Evolutionary conservation across 2,329 filamentous ascomycete species (phyloP).

Genomic region (Stromatinia cepivora): DNA sequence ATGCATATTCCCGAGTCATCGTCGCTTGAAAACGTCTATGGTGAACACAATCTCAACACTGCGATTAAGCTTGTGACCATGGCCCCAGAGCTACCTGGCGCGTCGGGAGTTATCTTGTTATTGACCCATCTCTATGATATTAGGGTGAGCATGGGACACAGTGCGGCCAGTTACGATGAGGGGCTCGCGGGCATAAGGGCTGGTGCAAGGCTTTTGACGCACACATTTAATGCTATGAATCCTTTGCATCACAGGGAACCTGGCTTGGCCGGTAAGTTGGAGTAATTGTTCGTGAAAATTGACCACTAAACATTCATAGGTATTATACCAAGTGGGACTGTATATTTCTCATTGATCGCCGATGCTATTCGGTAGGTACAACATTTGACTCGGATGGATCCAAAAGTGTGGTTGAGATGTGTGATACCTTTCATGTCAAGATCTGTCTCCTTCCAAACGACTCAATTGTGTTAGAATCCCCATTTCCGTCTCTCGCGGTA

Average conservation of each 20-base stretch:
- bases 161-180: slow-evolving; percentile 48
- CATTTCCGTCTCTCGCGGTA: background rate
- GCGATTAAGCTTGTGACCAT: slow-evolving; percentile 53
- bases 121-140: slow-evolving; percentile 42
- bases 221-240: slow-evolving; percentile 57
- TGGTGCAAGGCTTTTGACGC: slow-evolving; percentile 54
- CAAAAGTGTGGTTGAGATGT: background rate
- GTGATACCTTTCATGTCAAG: background rate
- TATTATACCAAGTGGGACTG: slow-evolving; percentile 41
- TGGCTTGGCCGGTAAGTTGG: slow-evolving; percentile 48
- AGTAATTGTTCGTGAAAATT: background rate
- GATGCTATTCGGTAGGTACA: slow-evolving; percentile 49
- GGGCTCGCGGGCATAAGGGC: slow-evolving; percentile 48
- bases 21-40: slow-evolving; percentile 46
- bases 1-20: slow-evolving; percentile 33
- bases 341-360: slow-evolving; percentile 53
- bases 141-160: slow-evolving; percentile 45
- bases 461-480: background rate
- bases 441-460: too few species aligned
- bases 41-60: slow-evolving; percentile 44
- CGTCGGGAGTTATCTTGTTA: slow-evolving; percentile 45
- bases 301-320: slow-evolving; percentile 25
- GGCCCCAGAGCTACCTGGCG: slow-evolving; percentile 52
- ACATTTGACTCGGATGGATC: background rate
- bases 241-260: slow-evolving; percentile 52